phyloP scores from a whole-genome alignment of 345 rosid species.

The Eucalyptus victrix region DNA sequence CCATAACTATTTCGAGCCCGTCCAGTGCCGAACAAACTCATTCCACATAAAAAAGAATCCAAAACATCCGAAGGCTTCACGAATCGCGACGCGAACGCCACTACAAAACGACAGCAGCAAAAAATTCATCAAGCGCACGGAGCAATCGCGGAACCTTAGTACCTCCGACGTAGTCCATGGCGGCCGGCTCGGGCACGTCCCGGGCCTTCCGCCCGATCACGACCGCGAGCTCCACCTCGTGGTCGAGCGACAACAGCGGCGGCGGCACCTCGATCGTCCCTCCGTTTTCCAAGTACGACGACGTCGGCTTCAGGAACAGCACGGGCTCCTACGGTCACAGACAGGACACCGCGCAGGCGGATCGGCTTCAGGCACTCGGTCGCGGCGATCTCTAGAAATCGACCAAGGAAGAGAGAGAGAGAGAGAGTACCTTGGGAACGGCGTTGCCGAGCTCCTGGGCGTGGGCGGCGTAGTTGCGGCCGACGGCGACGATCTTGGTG shows the following conservation, averaged over 20 bases:
- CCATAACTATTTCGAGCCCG: background rate
- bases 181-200: constrained; percentile 61
- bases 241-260: constrained; percentile 57
- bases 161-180: constrained; percentile 93
- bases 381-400: background rate
- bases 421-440: constrained; percentile 56
- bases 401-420: background rate
- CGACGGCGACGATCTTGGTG: constrained; percentile 88
- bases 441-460: constrained; percentile 96
- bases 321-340: constrained; percentile 50
- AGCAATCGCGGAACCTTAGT: background rate
- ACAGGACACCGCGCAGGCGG: background rate
- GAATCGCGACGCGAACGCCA: background rate
- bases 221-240: constrained; percentile 95
- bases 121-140: background rate
- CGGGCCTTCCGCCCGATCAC: constrained; percentile 71
- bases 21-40: background rate
- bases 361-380: background rate
- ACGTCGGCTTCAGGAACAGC: constrained; percentile 85
- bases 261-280: constrained; percentile 92
- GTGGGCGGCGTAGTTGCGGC: constrained; percentile 93
- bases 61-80: background rate
- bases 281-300: constrained; percentile 76
- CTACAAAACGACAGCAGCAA: background rate
- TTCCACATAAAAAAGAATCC: background rate